Base-by-base conservation (phyloP, 2,329 filamentous ascomycete genomes). In the Diaporthe sp. region DNA sequence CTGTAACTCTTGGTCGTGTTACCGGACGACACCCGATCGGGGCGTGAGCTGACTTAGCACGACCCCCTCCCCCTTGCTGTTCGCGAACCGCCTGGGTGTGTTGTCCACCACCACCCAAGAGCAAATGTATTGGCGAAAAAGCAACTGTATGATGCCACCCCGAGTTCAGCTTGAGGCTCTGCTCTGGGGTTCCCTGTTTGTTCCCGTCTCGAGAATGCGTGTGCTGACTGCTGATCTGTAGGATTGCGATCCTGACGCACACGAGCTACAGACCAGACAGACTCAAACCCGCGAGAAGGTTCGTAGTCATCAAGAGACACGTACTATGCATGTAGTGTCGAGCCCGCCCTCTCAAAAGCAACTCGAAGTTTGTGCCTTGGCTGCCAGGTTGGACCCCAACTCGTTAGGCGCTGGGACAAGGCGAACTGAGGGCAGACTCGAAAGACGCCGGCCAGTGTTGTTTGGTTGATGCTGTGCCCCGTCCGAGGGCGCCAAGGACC, bases 161-260 rank as follows among this genome's bases (percentile, higher is more conserved):
- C 12, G 17, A 25, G n/a, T 39, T 73, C 73, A 77, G 76, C 76
- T 77, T 77, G 76, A 70, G 76, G 76, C 76, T 77, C 76, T 75
- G 68, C 63, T 34, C 71, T 55, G 55, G 74, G 34, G 39, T 73
- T 73, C 70, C 70, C 42, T 65, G 57, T n/a, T n/a, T 44, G 37
- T 47, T 47, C 42, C 37, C 28, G 47, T 42, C 47, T 65, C 31
- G 10, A 65, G 25, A 42, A 55, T 61, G 49, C n/a, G 58, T 25
- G 9, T 65, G 47, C 31, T 42, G 42, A 55, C 53, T 55, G 47
- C n/a, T 31, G 28, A 55, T 65, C 55, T 42, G 25, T 22, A 37
- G 34, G 34, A 55, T 57, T 55, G 34, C 31, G 31, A 55, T 70
- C 65, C 49, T 70, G 65, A 70, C 34, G 49, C 65, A 53, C 7